phyloP scores from a whole-genome alignment of 1,139 yeast species.

The Blastobotrys indianensis region DNA sequence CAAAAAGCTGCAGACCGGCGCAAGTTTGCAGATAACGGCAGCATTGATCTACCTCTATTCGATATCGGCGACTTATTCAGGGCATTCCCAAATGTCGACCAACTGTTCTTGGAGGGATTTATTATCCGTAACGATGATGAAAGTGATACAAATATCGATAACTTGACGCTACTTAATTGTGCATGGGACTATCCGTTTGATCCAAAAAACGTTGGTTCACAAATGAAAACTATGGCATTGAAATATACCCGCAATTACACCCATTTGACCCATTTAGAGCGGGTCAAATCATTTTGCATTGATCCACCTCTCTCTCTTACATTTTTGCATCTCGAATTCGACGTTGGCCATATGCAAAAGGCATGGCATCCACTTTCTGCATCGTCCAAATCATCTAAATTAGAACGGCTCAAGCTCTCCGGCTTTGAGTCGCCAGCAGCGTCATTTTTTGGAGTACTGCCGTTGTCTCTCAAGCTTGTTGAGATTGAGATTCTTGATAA shows the following conservation, averaged over 20 bases:
- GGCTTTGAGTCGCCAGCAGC: slow-evolving; percentile 12
- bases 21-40: slow-evolving; percentile 3
- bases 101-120: slow-evolving; percentile 10
- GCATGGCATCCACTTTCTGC: slow-evolving; percentile 11
- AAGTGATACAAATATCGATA: slow-evolving; percentile 1
- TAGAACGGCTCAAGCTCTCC: slow-evolving; percentile 1
- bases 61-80: slow-evolving; percentile 12
- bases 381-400: background rate
- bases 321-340: slow-evolving; percentile 5
- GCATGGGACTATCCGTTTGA: slow-evolving; percentile 14
- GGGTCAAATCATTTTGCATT: slow-evolving; percentile 10
- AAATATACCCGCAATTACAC: slow-evolving; percentile 6
- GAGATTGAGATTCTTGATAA: slow-evolving; percentile 1
- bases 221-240: slow-evolving; percentile 2
- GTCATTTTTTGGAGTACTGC: slow-evolving; percentile 8
- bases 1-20: slow-evolving; percentile 6
- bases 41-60: slow-evolving; percentile 7
- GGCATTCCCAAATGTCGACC: slow-evolving; percentile 6
- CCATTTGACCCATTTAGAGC: slow-evolving; percentile 13
- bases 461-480: slow-evolving; percentile 1
- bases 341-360: slow-evolving; percentile 10
- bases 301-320: slow-evolving; percentile 10
- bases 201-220: slow-evolving; percentile 2
- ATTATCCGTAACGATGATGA: slow-evolving; percentile 7
- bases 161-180: slow-evolving; percentile 10